phyloP scores from a whole-genome alignment of 805 yeast genomes.

The Gaillardinia entomophila region DNA sequence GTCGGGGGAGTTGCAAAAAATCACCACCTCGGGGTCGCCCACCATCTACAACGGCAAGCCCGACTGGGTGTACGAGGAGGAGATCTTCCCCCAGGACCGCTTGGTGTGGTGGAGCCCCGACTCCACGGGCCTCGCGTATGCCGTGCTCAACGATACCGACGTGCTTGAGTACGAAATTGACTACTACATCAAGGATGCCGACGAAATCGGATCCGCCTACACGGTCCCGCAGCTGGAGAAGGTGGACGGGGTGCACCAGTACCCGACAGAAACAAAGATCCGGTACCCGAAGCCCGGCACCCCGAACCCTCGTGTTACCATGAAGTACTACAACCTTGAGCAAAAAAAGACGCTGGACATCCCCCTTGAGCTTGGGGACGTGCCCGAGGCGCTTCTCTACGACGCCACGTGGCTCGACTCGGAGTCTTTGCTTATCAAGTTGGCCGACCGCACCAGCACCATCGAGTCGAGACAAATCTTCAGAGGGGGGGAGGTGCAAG shows the following conservation, averaged over 20 bases:
- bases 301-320: constrained; percentile 47
- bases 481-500: constrained; percentile 3
- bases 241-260: constrained; percentile 23
- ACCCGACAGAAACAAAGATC: constrained; percentile 42
- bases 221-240: background rate
- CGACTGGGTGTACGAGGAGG: constrained; percentile 86
- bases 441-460: constrained; percentile 17
- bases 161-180: constrained; percentile 52
- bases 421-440: constrained; percentile 9
- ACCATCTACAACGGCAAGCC: constrained; percentile 62
- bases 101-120: constrained; percentile 74
- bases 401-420: constrained; percentile 15
- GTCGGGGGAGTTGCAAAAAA: constrained; percentile 14
- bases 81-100: constrained; percentile 52
- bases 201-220: constrained; percentile 8
- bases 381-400: constrained; percentile 15
- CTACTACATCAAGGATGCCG: constrained; percentile 36
- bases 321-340: constrained; percentile 1
- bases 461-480: constrained; percentile 9
- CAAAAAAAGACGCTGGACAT: background rate
- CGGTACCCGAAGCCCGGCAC: constrained; percentile 75
- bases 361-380: constrained; percentile 1
- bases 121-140: constrained; percentile 49
- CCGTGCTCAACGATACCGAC: constrained; percentile 52
- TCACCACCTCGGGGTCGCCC: constrained; percentile 49